Evolutionary conservation across 2,329 filamentous ascomycete species (phyloP), one percentile per base, ranked within the genome.

Genomic region (Colletotrichum tropicale): DNA sequence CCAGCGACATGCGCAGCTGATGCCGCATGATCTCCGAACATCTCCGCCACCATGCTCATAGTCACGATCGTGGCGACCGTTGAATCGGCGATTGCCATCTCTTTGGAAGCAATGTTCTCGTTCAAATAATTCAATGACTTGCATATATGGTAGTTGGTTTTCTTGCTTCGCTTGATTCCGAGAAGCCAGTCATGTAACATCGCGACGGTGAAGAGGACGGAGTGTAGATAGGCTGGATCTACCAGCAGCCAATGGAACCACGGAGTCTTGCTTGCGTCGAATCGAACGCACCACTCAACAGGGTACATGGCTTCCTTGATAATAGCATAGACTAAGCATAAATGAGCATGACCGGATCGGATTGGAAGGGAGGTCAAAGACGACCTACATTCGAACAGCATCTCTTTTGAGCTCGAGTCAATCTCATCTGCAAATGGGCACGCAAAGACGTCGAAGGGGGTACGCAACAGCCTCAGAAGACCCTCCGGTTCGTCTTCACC

Each of bases 171-270:
- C 15, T 34, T 9, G 6, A 26, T 26, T 13, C 38, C 58, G 8
- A 21, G 34, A 8, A 60, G 16, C 7, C 30, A 36, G 24, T 77
- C 76, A 9, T 80, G 72, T 21, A 81, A 75, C 6, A 78, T 71
- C 66, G 78, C 79, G 69, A 79, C 77, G 66, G 79, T 78, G 62
- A 82, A 82, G 13, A 82, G 75, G 4, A 78, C 32, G 26, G 74
- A 68, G 61, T 82, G 78, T 2, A 82, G 69, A 8, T 82, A 83
- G 21, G 78, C 69, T 0, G 76, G 64, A 26, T 83, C 80, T 38
- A 78, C 73, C 3, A 80, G 70, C 8, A 83, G 73, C 81, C 82
- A 83, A n/a, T 78, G 74, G 43, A 81, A 81, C 80, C 81, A 83
- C 38, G 66, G 38, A 0, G 38, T 76, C 6, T 78, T 81, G 36